Evolutionary conservation across 129 eudicot species (phyloP).

Genomic region (Deinandra increscens): DNA sequence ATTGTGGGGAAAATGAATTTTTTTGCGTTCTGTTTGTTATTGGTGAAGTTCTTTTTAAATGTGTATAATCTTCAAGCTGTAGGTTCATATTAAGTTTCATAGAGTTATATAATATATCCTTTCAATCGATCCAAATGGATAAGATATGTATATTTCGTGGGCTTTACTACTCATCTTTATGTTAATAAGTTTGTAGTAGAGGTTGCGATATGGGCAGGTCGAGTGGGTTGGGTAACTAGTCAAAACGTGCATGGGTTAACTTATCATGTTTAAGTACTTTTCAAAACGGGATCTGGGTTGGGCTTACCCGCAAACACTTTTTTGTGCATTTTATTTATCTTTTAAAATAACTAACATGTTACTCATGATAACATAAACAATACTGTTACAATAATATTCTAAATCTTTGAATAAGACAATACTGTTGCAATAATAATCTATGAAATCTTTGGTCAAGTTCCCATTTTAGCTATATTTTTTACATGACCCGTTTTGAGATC

Average conservation of each 20-base stretch:
- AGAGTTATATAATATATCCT: not conserved
- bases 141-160: not conserved
- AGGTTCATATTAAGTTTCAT: not conserved
- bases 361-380: not conserved
- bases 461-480: not conserved
- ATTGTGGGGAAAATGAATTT: not conserved
- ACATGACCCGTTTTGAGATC: not conserved
- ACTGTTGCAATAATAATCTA: not conserved
- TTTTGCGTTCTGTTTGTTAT: not conserved
- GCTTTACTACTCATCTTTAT: not conserved
- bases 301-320: not conserved
- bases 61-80: conserved; percentile 2
- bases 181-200: not conserved
- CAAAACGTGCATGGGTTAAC: not conserved
- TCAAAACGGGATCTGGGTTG: not conserved
- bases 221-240: not conserved
- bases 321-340: not conserved
- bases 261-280: not conserved
- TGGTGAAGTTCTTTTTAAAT: not conserved
- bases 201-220: not conserved
- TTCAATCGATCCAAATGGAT: not conserved
- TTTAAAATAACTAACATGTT: not conserved
- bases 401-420: not conserved
- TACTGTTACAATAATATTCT: not conserved
- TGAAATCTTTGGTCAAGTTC: not conserved